These are phyloP conservation scores for Colletotrichum orbiculare DNA, from an alignment of 2,329 filamentous ascomycete species.

Conservation along the genomic window DNA sequence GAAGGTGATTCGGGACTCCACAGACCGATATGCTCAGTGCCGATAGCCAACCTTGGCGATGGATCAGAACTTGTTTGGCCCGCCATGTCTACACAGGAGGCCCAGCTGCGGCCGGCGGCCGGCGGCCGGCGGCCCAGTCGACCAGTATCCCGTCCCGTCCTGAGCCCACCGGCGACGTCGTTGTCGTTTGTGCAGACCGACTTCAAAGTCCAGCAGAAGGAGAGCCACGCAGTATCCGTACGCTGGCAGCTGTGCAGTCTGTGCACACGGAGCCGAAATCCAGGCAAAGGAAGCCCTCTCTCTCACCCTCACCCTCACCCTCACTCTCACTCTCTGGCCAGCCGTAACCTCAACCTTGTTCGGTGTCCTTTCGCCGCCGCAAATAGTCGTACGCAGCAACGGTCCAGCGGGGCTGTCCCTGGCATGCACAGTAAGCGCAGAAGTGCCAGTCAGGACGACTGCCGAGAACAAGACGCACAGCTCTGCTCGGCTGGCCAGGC, in stretches of 20 bases:
- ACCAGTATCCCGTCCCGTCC: no score
- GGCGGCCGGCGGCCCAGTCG: not conserved
- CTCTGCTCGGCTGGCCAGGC: not conserved
- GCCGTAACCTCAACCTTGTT: constrained; percentile 23
- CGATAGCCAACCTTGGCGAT: constrained; percentile 33
- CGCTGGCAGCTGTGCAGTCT: no score
- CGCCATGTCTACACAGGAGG: constrained; percentile 13
- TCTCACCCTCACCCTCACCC: no score
- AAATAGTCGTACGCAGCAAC: constrained; percentile 21
- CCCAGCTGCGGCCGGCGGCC: not conserved
- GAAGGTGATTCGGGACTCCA: constrained; percentile 31
- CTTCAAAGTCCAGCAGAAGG: no score
- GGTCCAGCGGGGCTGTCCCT: not conserved
- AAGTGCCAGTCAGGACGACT: constrained; percentile 33
- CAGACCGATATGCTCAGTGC: constrained; percentile 34
- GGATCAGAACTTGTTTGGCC: constrained; percentile 27
- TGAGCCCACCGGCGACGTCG: no score
- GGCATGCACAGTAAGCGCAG: constrained; percentile 11
- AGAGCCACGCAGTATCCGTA: no score
- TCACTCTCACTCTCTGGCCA: constrained; percentile 19
- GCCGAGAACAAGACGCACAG: constrained; percentile 23
- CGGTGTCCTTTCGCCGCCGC: not conserved
- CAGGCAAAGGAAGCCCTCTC: no score
- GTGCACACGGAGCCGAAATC: no score
- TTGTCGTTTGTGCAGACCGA: no score